Evolutionary conservation across 2,329 filamentous ascomycete genomes (phyloP), one percentile per base, ranked within the genome.

Genomic region (Talaromyces sp.): DNA sequence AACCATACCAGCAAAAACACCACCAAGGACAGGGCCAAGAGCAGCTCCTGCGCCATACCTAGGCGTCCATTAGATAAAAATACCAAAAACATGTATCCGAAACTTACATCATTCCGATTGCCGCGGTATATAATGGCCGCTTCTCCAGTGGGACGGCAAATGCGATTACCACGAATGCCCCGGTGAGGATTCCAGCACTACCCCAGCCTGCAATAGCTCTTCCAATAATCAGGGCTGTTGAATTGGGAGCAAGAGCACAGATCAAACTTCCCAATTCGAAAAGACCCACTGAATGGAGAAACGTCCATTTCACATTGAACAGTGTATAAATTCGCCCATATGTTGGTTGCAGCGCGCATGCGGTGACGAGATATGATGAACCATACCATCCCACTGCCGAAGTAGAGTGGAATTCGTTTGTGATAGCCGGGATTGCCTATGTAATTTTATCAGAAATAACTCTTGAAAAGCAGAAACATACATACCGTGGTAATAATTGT

Each of bases 261-360:
- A 75, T 63, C n/a, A 72, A 51, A 47, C 66, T 71, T 3, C 71
- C 71, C 5, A 75, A 32, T 39, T 74, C 71, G 60, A 77, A 75
- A 0, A 73, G 52, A 15, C 55, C 64, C 4, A 75, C 65, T 2
- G 69, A 69, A 47, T 61, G 49, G 27, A 76, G 64, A 53, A 73
- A 78, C 1, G 62, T 64, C 62, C 59, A 64, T 33, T 64, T 64
- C 19, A 62, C 54, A 3, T 71, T 66, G 62, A 77, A 78, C 67
- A 75, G 81, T 54, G 76, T 80, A 69, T 78, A 83, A 2, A 76
- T 66, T 60, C 80, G 78, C 3, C 82, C 82, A 65, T 75, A 77
- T 0, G 74, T 70, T 1, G 78, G 74, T 59, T 82, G 79, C 58
- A 82, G 78, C 2, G 65, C 64, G 25, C 64, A 69, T 7, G 64